Conservation (phyloP, 495 filamentous ascomycete species). For the Penicillium silybi region DNA sequence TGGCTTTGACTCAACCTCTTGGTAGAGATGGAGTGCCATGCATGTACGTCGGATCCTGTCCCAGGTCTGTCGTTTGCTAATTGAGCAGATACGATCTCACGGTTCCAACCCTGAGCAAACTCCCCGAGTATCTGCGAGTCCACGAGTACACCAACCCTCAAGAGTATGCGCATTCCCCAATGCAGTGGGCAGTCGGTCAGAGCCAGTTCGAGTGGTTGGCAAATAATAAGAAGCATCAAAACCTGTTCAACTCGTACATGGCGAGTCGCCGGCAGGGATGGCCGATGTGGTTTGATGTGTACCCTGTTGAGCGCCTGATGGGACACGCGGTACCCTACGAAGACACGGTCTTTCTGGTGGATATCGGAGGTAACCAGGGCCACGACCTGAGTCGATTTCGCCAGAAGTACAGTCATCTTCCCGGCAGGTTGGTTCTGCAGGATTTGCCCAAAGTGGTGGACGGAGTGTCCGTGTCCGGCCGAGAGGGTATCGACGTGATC, state of each 20-base stretch:
- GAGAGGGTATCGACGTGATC: conserved; percentile 28
- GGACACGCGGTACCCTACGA: conserved; percentile 14
- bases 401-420: conserved; percentile 14
- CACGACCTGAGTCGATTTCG: conserved; percentile 34
- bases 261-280: conserved; percentile 32
- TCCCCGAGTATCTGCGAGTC: conserved; percentile 30
- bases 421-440: conserved; percentile 27
- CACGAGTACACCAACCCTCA: conserved; percentile 29
- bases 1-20: conserved; percentile 31
- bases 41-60: conserved; percentile 30
- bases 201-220: conserved; percentile 43
- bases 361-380: conserved; percentile 41
- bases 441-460: conserved; percentile 33
- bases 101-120: conserved; percentile 30
- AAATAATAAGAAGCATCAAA: conserved; percentile 25
- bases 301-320: conserved; percentile 27
- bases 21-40: conserved; percentile 35
- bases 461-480: conserved; percentile 1
- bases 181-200: conserved; percentile 39
- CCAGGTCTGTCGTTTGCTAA: background rate
- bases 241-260: conserved; percentile 41
- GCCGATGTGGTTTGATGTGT: conserved; percentile 36
- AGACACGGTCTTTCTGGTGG: conserved; percentile 36
- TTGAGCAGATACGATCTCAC: conserved; percentile 34
- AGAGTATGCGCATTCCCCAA: conserved; percentile 33